These are phyloP conservation scores for Gentiana macrophylla DNA, from an alignment of 257 asterid species.

Conservation along the genomic window DNA sequence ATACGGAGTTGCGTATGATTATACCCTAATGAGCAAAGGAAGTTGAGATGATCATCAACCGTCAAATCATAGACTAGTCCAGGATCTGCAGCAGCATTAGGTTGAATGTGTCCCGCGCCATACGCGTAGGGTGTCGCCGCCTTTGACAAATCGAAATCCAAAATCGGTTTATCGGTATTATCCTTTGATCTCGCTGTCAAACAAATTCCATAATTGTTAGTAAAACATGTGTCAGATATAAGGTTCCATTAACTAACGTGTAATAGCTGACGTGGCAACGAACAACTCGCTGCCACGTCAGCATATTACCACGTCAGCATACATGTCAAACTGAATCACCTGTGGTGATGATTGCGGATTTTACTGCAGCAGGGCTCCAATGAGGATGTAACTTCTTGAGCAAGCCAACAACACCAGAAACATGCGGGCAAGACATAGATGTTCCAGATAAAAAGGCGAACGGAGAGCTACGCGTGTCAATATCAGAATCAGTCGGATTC, in stretches of 20 bases:
- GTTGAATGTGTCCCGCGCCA: conserved; percentile 52
- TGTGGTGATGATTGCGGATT: conserved; percentile 64
- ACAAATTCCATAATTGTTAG: not conserved
- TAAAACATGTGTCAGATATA: not conserved
- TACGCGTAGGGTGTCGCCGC: conserved; percentile 33
- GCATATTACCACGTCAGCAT: too few species aligned
- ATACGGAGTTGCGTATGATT: conserved; percentile 7
- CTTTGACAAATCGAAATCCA: not conserved
- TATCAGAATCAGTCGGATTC: conserved; percentile 24
- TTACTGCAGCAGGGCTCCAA: conserved; percentile 66
- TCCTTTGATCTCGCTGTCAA: conserved; percentile 1
- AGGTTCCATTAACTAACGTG: too few species aligned
- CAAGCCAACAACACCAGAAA: conserved; percentile 49
- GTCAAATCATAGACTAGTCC: conserved; percentile 56
- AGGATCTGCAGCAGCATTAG: conserved; percentile 53
- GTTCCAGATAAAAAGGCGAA: conserved; percentile 56
- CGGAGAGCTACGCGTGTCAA: conserved; percentile 20
- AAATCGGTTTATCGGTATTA: conserved; percentile 1
- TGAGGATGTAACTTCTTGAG: conserved; percentile 47
- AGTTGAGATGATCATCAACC: conserved; percentile 32
- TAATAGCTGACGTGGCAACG: too few species aligned
- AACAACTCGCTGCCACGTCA: too few species aligned
- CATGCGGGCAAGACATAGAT: conserved; percentile 85
- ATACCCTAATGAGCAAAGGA: conserved; percentile 57
- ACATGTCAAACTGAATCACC: conserved; percentile 19